Percentiles rank a stretch among this genome's conserved stretches.
These are phyloP conservation scores for Hymenoscyphus fructigenus DNA, from an alignment of 2,329 filamentous ascomycete species.

Conservation along the genomic window DNA sequence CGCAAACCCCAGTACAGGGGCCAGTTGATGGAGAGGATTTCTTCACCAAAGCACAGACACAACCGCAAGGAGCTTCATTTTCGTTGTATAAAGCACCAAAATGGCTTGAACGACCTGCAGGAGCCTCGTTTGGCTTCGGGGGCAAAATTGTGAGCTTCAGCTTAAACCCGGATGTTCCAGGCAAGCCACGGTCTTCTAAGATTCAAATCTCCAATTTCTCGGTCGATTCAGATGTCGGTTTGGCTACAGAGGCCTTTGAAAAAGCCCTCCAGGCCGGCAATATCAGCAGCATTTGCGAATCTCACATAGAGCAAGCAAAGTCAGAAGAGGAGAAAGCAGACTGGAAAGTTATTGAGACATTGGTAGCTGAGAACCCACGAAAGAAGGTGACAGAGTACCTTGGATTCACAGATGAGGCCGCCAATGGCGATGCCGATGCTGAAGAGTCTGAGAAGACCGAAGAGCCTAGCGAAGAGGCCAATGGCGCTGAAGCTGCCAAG, in stretches of 20 bases:
- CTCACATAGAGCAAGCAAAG: conserved; percentile 70
- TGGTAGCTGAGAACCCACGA: conserved; percentile 82
- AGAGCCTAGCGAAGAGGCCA: conserved; percentile 47
- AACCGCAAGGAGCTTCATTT: conserved; percentile 88
- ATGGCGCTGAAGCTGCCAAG: conserved; percentile 49
- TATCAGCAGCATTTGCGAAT: conserved; percentile 74
- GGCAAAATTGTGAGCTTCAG: conserved; percentile 83
- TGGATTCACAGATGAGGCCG: conserved; percentile 66
- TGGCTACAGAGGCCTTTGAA: conserved; percentile 84
- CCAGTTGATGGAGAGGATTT: conserved; percentile 90
- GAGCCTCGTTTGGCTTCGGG: conserved; percentile 91
- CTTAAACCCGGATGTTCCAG: conserved; percentile 55
- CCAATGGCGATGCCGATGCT: conserved; percentile 48
- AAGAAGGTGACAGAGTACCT: conserved; percentile 85
- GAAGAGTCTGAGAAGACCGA: conserved; percentile 42
- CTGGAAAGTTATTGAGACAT: conserved; percentile 90
- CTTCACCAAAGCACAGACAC: conserved; percentile 88
- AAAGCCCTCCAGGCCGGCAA: conserved; percentile 76
- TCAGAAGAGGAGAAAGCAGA: conserved; percentile 92
- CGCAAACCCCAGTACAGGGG: conserved; percentile 64
- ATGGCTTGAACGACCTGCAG: conserved; percentile 83
- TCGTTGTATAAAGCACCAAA: conserved; percentile 81
- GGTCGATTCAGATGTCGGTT: conserved; percentile 81
- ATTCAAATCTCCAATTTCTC: conserved; percentile 85
- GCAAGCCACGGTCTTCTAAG: conserved; percentile 69